Evolutionary conservation across 805 yeast species (phyloP), one percentile per base, ranked within the genome.

Genomic region (Saccharomycopsis lassenensis): DNA sequence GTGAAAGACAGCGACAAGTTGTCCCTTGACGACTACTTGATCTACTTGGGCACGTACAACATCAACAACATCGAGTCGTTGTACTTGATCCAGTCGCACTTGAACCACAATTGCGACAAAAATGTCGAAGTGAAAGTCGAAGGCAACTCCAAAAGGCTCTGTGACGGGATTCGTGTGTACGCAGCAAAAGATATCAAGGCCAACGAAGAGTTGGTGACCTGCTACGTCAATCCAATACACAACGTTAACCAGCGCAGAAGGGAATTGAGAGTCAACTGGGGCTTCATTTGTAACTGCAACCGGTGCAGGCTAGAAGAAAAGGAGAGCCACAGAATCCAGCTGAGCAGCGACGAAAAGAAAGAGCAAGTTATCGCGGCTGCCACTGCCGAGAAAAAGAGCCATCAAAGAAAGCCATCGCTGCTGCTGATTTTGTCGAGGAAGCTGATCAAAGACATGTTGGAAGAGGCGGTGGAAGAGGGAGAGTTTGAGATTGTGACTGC

Each of bases 61-160:
- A 69, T 83, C 47, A 83, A 83, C 56, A 79, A 81, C 48, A 59
- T 77, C 35, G 77, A 75, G 36, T 74, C 79, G 33, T 49, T 81
- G 12, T 83, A 63, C 52, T 61, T 73, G 42, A 51, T 65, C 6
- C 80, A 78, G 43, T 73, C 91, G 0, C 81, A 80, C 50, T 58
- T 83, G 48, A 83, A 83, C 50, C 94, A 84, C 52, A 65, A 63
- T 48, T 84, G 94, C 58, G 73, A 67, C 27, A 87, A 91, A 2
- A 82, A 77, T 48, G 75, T 76, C 3, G 62, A 65, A 24, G 76
- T 71, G 21, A 63, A 69, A 33, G 54, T 62, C 12, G 62, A 62
- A 15, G 57, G 60, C 5, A 61, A 70, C 26, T 57, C 64, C 6
- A 56, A 56, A 36, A 25, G 31, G n/a, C 14, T 40, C 4, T 42